Evolutionary conservation across 805 yeast genomes (phyloP), one percentile per base, ranked within the genome.

Genomic region (Brettanomyces bruxellensis): DNA sequence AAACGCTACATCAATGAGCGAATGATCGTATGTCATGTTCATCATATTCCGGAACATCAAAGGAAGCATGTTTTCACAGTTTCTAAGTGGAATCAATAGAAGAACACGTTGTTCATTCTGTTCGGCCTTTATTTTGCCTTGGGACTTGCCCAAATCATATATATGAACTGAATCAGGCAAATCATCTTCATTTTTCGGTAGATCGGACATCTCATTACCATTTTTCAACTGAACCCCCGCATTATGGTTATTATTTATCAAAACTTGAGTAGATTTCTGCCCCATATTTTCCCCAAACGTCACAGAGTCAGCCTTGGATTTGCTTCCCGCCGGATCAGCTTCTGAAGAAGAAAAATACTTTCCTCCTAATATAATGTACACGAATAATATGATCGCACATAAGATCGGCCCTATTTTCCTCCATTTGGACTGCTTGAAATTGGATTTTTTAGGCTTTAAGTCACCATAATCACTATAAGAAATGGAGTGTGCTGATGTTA

Each of bases 21-120:
- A 73, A 60, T 88, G 96, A 46, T 86, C 88, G 60, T 87, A 87
- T 1, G 95, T 86, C 64, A 87, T 68, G 62, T 87, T 86, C 91
- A 84, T 85, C 64, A 87, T 67, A 64, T 87, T 86, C 57, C 82
- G 81, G 67, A 88, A 86, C 73, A 89, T 87, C 70, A 86, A 70
- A 11, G 93, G 89, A 50, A 87, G 66, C 22, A 85, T 90, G 28
- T 74, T 70, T 55, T 78, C 84, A 0, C 95, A 95, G 57, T 87
- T 83, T 63, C 95, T 71, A 50, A 87, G 66, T 8, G 96, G 96
- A 57, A 87, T 75, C 50, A 83, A 71, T 44, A 88, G 65, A 47
- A 87, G 66, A 12, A 87, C 79, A 42, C 79, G 75, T 51, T 87
- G 95, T 12, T 78, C 75, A 14, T 72, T 62, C 7, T 53, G 57